Evolutionary conservation across 176 grass and related monocot genomes (phyloP).

Genomic region (Pontederia paniculata): DNA sequence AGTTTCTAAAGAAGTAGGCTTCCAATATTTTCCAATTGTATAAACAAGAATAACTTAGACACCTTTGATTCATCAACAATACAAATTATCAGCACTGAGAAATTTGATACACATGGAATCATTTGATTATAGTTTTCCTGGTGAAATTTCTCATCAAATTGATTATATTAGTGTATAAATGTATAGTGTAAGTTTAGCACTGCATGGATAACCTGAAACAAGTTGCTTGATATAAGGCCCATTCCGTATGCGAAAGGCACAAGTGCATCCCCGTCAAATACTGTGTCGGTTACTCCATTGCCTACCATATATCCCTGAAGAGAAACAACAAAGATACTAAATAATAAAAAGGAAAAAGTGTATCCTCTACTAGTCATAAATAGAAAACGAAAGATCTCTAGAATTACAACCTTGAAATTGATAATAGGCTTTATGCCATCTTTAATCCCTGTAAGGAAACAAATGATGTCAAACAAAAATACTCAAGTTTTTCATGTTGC

Average conservation of each 20-base stretch:
- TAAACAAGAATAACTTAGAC: too few species aligned
- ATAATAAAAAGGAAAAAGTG: background rate
- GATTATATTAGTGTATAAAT: background rate
- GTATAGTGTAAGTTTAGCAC: background rate
- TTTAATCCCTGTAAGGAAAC: slow-evolving; percentile 41
- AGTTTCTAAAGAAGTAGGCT: too few species aligned
- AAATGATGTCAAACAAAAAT: slow-evolving; percentile 1
- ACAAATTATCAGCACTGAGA: too few species aligned
- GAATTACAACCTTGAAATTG: slow-evolving; percentile 65
- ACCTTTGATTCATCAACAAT: too few species aligned
- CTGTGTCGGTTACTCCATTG: slow-evolving; percentile 73
- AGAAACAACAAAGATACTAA: too few species aligned
- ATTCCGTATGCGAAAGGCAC: slow-evolving; percentile 98
- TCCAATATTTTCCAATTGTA: too few species aligned
- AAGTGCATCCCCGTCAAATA: slow-evolving; percentile 89
- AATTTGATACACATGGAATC: too few species aligned
- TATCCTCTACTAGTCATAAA: background rate
- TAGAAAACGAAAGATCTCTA: background rate
- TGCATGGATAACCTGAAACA: slow-evolving; percentile 40
- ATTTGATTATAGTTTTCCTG: too few species aligned
- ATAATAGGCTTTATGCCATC: slow-evolving; percentile 40
- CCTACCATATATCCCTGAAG: slow-evolving; percentile 92
- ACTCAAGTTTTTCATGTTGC: background rate
- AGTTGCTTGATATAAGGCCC: slow-evolving; percentile 69
- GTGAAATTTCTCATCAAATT: too few species aligned